Conservation (phyloP, 805 yeast genomes). For the Lachancea waltii region DNA sequence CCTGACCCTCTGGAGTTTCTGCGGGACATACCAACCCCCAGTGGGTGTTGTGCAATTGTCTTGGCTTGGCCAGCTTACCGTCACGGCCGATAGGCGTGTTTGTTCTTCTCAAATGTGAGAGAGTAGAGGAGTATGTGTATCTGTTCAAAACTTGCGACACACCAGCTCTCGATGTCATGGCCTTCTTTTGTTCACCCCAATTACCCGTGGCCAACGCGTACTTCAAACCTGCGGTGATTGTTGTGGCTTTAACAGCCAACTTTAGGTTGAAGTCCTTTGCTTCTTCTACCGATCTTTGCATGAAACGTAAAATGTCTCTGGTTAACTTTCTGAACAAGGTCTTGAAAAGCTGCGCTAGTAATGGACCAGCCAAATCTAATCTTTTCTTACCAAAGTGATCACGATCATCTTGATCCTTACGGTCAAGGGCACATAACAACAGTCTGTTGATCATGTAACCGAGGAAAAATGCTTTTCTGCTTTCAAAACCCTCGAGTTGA, state of each 20-base stretch:
- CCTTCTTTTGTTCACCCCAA: conserved; percentile 99
- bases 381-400: conserved; percentile 99
- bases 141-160: conserved; percentile 97
- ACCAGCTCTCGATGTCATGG: conserved; percentile 98
- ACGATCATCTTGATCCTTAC: conserved; percentile 98
- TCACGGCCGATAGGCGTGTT: conserved; percentile 99
- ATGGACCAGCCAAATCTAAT: conserved; percentile 96
- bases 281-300: conserved; percentile 98
- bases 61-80: conserved; percentile 97
- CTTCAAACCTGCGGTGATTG: conserved; percentile 94
- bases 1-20: conserved; percentile 99
- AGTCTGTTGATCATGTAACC: conserved; percentile 98
- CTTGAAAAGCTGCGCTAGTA: conserved; percentile 91
- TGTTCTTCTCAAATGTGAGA: conserved; percentile 97
- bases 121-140: conserved; percentile 96
- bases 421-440: conserved; percentile 89
- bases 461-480: conserved; percentile 92
- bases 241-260: conserved; percentile 92
- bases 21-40: conserved; percentile 99
- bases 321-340: conserved; percentile 89
- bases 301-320: conserved; percentile 93
- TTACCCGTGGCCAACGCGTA: conserved; percentile 98
- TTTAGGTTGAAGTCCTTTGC: conserved; percentile 95
- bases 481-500: conserved; percentile 93
- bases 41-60: conserved; percentile 98